A percentile compares a stretch with the other conserved stretches of the same genome.
phyloP scores from a whole-genome alignment of 805 yeast species.

The Pichia californica region DNA sequence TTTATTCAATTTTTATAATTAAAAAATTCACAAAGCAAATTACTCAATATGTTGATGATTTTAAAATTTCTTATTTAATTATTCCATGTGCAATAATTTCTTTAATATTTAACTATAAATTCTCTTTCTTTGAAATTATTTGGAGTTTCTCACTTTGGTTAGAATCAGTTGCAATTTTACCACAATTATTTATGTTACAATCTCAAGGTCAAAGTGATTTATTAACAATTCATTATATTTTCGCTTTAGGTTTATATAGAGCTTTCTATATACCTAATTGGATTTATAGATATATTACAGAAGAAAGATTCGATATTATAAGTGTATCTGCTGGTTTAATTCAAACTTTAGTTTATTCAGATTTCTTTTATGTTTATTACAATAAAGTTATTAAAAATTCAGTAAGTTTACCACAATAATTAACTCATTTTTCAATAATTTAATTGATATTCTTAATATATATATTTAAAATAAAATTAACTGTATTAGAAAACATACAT shows the following conservation, averaged over 20 bases:
- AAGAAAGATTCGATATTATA: conserved; percentile 59
- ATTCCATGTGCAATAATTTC: conserved; percentile 52
- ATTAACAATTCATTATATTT: conserved; percentile 86
- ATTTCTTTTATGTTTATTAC: conserved; percentile 92
- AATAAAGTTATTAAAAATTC: conserved; percentile 71
- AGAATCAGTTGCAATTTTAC: conserved; percentile 86
- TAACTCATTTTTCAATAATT: neutral
- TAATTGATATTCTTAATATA: too few relatives aligned
- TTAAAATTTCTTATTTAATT: conserved; percentile 65
- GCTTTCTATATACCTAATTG: conserved; percentile 91
- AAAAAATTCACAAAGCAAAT: conserved; percentile 54
- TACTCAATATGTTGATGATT: conserved; percentile 58
- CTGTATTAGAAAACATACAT: too few relatives aligned
- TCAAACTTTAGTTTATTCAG: conserved; percentile 87
- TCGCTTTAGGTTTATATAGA: conserved; percentile 87
- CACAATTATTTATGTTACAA: conserved; percentile 87
- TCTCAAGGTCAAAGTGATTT: conserved; percentile 83
- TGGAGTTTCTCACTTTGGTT: conserved; percentile 95
- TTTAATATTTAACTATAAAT: conserved; percentile 61
- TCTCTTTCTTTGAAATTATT: conserved; percentile 51
- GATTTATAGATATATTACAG: conserved; percentile 76
- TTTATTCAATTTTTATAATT: conserved; percentile 71
- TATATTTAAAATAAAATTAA: too few relatives aligned
- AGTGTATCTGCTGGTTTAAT: conserved; percentile 73
- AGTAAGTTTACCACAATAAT: conserved; percentile 47